Percentiles rank a stretch among this genome's conserved stretches.
These are phyloP conservation scores for Themeda triandra DNA, from an alignment of 176 grass and related monocot genomes.

Conservation along the genomic window DNA sequence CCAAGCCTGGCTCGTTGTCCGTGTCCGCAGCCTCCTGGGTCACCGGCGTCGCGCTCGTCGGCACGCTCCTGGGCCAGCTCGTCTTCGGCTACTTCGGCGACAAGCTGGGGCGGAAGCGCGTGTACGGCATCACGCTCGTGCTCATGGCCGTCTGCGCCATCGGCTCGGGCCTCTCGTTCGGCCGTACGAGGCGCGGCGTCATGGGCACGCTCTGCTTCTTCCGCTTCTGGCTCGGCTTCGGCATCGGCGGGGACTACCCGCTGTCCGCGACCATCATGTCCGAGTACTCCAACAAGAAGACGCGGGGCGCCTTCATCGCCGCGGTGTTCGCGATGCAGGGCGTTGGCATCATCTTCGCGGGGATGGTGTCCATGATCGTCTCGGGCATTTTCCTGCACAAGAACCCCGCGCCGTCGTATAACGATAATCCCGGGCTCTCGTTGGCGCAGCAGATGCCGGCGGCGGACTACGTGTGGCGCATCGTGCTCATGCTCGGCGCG, in stretches of 20 bases:
- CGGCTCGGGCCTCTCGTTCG: not conserved
- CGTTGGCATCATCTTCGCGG: constrained; percentile 54
- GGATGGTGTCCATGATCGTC: constrained; percentile 50
- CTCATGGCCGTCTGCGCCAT: not conserved
- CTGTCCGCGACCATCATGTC: constrained; percentile 65
- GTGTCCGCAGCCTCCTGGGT: not conserved
- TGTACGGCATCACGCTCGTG: not conserved
- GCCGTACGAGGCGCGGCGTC: not conserved
- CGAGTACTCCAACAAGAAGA: constrained; percentile 64
- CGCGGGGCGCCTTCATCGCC: constrained; percentile 49
- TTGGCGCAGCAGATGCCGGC: not conserved
- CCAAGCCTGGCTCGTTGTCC: not conserved
- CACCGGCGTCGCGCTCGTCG: not conserved
- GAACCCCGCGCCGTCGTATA: constrained; percentile 10
- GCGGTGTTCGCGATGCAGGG: constrained; percentile 64
- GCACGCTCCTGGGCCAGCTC: not conserved
- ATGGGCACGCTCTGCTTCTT: constrained; percentile 63
- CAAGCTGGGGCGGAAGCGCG: not conserved
- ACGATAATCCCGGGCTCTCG: rapidly evolving
- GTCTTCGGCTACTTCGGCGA: not conserved
- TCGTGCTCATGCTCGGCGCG: constrained; percentile 46
- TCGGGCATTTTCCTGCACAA: constrained; percentile 29
- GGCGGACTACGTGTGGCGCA: constrained; percentile 46
- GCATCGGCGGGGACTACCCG: constrained; percentile 77
- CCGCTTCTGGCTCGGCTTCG: constrained; percentile 57